phyloP scores from a whole-genome alignment of 345 rosid genomes.

The Aquilaria malaccensis region DNA sequence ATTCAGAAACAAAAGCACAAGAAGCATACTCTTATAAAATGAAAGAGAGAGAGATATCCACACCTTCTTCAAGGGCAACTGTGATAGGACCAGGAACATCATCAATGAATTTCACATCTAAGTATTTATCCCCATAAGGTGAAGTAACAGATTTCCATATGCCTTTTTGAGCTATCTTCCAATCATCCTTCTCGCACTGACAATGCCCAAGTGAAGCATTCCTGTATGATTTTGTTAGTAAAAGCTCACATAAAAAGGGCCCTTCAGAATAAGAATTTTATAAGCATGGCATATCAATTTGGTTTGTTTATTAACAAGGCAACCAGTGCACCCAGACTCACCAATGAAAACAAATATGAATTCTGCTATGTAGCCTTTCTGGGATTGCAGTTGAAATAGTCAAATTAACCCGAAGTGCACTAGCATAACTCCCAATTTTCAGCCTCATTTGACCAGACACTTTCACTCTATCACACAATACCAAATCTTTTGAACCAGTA shows the following conservation, averaged over 20 bases:
- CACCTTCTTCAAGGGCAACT: slow-evolving; percentile 60
- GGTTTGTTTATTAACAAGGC: no score
- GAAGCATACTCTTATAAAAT: background rate
- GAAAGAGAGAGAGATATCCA: slow-evolving; percentile 1
- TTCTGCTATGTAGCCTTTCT: slow-evolving; percentile 49
- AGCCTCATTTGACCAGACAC: slow-evolving; percentile 63
- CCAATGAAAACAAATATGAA: slow-evolving; percentile 78
- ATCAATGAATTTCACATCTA: slow-evolving; percentile 61
- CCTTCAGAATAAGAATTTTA: background rate
- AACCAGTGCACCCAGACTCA: slow-evolving; percentile 20
- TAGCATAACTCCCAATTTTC: slow-evolving; percentile 59
- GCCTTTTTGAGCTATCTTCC: slow-evolving; percentile 65
- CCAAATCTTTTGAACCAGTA: slow-evolving; percentile 19
- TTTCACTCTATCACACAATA: slow-evolving; percentile 63
- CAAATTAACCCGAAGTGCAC: slow-evolving; percentile 42
- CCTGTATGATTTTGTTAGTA: slow-evolving; percentile 26
- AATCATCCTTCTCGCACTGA: slow-evolving; percentile 59
- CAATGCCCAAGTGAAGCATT: slow-evolving; percentile 68
- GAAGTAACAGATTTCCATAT: slow-evolving; percentile 63
- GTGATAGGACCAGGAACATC: slow-evolving; percentile 39
- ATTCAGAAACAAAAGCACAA: background rate
- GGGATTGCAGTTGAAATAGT: slow-evolving; percentile 42
- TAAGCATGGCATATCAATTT: background rate
- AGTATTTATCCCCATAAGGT: slow-evolving; percentile 60
- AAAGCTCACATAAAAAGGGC: slow-evolving; percentile 3